These are phyloP conservation scores for Trichoderma koningiopsis DNA, from an alignment of 2,329 filamentous ascomycete genomes.

Conservation along the genomic window DNA sequence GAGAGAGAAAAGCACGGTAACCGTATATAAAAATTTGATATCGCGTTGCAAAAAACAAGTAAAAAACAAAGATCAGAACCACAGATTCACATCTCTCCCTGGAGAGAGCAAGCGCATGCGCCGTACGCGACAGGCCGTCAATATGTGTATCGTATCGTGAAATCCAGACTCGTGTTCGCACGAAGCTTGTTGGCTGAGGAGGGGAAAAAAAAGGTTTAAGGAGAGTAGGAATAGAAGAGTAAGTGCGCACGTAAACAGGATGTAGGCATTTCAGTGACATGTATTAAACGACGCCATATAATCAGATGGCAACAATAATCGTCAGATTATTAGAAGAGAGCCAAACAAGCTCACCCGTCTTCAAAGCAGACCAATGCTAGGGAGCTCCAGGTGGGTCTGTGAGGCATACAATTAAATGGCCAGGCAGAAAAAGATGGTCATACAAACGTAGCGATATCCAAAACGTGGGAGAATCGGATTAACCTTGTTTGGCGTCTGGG, in stretches of 20 bases:
- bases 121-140: constrained; percentile 20
- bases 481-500: constrained; percentile 35
- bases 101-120: constrained; percentile 23
- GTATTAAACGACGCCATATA: constrained; percentile 4
- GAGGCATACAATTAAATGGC: constrained; percentile 32
- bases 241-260: constrained; percentile 20
- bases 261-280: constrained; percentile 26
- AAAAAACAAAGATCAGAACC: neutral
- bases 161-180: constrained; percentile 14
- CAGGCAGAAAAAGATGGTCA: constrained; percentile 38
- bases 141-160: constrained; percentile 22
- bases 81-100: constrained; percentile 22
- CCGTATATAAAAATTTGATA: constrained; percentile 2
- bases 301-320: constrained; percentile 13
- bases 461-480: constrained; percentile 29
- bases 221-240: constrained; percentile 27
- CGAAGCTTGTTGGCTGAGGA: neutral
- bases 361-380: neutral
- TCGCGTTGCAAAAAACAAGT: constrained; percentile 6
- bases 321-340: neutral
- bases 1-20: neutral
- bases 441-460: constrained; percentile 37
- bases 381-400: neutral
- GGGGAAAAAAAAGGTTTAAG: constrained; percentile 20
- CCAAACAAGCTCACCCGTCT: neutral